phyloP scores from a whole-genome alignment of 306 rosid genomes.

The Acmispon strigosus region DNA sequence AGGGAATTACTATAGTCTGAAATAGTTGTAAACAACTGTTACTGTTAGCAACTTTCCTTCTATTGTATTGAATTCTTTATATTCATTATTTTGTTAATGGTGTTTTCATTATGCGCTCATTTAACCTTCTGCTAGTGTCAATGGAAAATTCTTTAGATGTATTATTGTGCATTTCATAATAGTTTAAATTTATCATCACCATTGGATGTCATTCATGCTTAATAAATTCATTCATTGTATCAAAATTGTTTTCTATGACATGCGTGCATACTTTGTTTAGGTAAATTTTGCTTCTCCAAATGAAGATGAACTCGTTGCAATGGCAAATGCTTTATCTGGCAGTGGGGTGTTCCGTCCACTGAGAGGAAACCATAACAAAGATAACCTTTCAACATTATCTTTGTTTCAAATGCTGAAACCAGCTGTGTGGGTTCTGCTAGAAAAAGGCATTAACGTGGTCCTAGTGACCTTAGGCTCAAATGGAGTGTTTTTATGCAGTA shows the following conservation, averaged over 20 bases:
- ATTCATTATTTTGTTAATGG: not conserved
- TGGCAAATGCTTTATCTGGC: conserved; percentile 73
- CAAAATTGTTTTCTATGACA: conserved; percentile 5
- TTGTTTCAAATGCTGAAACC: conserved; percentile 61
- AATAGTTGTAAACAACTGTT: not conserved
- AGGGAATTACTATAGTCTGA: not conserved
- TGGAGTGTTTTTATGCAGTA: conserved; percentile 72
- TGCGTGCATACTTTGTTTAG: conserved; percentile 28
- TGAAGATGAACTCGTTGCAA: conserved; percentile 76
- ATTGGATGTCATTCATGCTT: not conserved
- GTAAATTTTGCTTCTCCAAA: conserved; percentile 74
- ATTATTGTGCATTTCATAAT: not conserved
- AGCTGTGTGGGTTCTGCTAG: conserved; percentile 67
- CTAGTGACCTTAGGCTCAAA: conserved; percentile 64
- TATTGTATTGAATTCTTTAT: not conserved
- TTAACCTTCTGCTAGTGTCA: not conserved
- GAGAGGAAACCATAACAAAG: conserved; percentile 26
- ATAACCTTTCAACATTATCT: conserved; percentile 32
- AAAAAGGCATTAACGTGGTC: conserved; percentile 65
- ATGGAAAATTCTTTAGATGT: not conserved
- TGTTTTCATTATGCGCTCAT: not conserved
- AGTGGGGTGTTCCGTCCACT: conserved; percentile 38
- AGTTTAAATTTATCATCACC: not conserved
- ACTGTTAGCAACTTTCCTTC: not conserved
- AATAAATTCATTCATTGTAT: not conserved